phyloP scores from a whole-genome alignment of 164 flowering plant genomes.

The Berberis vulgaris region DNA sequence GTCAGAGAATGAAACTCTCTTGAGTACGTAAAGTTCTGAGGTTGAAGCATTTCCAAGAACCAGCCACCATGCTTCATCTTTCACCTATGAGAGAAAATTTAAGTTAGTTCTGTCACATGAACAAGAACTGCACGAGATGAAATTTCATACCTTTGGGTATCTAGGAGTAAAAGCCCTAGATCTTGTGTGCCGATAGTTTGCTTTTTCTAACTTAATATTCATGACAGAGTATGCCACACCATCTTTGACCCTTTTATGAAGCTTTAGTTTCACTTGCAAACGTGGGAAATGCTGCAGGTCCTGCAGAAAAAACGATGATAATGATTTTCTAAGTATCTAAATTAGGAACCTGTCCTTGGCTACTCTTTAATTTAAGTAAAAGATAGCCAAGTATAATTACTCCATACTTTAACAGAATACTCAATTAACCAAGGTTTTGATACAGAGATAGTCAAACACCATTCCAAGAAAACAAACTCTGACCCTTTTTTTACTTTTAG shows the following conservation, averaged over 20 bases:
- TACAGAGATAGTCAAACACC: too few relatives aligned
- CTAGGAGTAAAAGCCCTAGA: conserved; percentile 76
- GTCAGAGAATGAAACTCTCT: conserved; percentile 70
- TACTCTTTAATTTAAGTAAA: too few relatives aligned
- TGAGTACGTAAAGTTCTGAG: conserved; percentile 69
- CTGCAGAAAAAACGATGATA: conserved; percentile 24
- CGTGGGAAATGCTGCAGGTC: conserved; percentile 74
- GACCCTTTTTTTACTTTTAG: too few relatives aligned
- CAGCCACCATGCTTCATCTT: conserved; percentile 99
- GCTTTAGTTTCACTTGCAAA: conserved; percentile 44
- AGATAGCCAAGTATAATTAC: too few relatives aligned
- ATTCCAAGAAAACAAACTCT: too few relatives aligned
- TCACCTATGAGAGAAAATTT: conserved; percentile 36
- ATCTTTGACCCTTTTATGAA: conserved; percentile 32
- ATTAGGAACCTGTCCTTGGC: too few relatives aligned
- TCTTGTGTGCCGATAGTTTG: conserved; percentile 28
- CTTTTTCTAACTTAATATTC: conserved; percentile 56
- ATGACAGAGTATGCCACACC: conserved; percentile 22
- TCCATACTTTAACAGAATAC: too few relatives aligned
- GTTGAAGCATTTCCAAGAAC: conserved; percentile 66
- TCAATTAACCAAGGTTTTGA: too few relatives aligned
- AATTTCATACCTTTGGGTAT: conserved; percentile 68
- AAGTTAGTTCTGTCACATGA: conserved; percentile 7
- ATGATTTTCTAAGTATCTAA: neutral
- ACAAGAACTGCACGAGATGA: neutral